phyloP scores from a whole-genome alignment of 768 basidiomycete species.

The Tricholomella constricta region DNA sequence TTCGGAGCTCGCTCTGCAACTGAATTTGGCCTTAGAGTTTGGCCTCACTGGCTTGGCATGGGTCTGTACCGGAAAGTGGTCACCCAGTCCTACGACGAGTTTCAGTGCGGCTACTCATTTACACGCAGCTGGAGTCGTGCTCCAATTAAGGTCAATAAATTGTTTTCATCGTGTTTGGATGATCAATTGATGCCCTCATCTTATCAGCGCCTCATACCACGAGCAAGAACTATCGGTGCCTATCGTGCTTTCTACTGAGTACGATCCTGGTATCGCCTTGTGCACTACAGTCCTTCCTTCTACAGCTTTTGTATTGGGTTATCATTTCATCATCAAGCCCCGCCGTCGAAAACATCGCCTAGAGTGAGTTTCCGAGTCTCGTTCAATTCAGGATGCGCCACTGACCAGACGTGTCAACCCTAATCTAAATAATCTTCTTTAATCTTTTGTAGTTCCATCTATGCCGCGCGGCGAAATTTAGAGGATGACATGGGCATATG shows the following conservation, averaged over 20 bases:
- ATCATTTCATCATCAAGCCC: constrained; percentile 60
- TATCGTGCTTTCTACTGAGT: constrained; percentile 54
- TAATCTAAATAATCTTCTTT: background rate
- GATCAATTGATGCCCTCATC: background rate
- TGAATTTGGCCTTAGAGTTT: constrained; percentile 51
- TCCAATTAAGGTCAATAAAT: constrained; percentile 57
- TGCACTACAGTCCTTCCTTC: constrained; percentile 58
- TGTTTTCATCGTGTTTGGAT: constrained; percentile 12
- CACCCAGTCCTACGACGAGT: constrained; percentile 37
- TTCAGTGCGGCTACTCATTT: constrained; percentile 48
- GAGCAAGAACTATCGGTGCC: constrained; percentile 62
- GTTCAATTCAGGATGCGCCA: background rate
- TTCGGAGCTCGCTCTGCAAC: constrained; percentile 53
- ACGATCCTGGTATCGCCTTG: constrained; percentile 47
- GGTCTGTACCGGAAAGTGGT: constrained; percentile 52
- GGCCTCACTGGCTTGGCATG: constrained; percentile 48
- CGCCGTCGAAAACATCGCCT: constrained; percentile 53
- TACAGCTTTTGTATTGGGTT: constrained; percentile 50
- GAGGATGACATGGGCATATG: constrained; percentile 66
- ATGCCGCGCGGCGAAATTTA: constrained; percentile 59
- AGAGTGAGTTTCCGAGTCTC: constrained; percentile 40
- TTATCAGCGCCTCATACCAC: constrained; percentile 51
- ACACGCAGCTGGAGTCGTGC: constrained; percentile 47
- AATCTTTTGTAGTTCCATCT: constrained; percentile 66
- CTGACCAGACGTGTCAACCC: background rate